Conservation (phyloP, 768 basidiomycete species). For the Hygrophoropsis aurantiaca region DNA sequence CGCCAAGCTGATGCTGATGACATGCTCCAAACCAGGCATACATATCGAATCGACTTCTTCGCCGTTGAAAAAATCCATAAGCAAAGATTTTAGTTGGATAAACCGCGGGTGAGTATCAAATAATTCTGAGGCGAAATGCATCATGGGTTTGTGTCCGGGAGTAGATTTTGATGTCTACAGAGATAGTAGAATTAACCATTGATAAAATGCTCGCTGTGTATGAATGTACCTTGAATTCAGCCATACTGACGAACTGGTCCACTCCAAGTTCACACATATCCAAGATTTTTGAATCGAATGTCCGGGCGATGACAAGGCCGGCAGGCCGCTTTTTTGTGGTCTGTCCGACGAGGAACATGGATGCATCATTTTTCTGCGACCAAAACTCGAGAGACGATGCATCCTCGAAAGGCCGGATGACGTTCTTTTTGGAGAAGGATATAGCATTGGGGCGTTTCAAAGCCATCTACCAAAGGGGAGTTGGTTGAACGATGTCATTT, state of each 20-base stretch:
- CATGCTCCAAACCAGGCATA: constrained; percentile 81
- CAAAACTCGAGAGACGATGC: constrained; percentile 85
- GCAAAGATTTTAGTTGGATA: constrained; percentile 86
- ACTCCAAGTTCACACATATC: constrained; percentile 97
- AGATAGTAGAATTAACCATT: background rate
- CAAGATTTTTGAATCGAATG: constrained; percentile 81
- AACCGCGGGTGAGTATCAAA: constrained; percentile 95
- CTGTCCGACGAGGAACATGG: constrained; percentile 86
- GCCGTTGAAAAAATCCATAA: constrained; percentile 89
- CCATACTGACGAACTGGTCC: constrained; percentile 76
- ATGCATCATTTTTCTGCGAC: constrained; percentile 91
- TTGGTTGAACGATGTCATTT: background rate
- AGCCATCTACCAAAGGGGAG: constrained; percentile 64
- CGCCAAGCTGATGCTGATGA: constrained; percentile 78
- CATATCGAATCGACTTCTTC: constrained; percentile 82
- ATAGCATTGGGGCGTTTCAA: constrained; percentile 90
- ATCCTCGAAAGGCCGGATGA: constrained; percentile 88
- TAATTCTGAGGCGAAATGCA: constrained; percentile 94
- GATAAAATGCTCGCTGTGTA: background rate
- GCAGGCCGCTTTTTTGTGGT: constrained; percentile 94
- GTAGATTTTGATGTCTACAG: constrained; percentile 85
- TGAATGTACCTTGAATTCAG: constrained; percentile 71
- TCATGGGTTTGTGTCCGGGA: constrained; percentile 84
- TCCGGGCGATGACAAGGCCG: constrained; percentile 80
- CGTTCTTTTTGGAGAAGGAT: constrained; percentile 93